Conservation (phyloP, 805 yeast genomes). For the Ogataea methanolica region DNA sequence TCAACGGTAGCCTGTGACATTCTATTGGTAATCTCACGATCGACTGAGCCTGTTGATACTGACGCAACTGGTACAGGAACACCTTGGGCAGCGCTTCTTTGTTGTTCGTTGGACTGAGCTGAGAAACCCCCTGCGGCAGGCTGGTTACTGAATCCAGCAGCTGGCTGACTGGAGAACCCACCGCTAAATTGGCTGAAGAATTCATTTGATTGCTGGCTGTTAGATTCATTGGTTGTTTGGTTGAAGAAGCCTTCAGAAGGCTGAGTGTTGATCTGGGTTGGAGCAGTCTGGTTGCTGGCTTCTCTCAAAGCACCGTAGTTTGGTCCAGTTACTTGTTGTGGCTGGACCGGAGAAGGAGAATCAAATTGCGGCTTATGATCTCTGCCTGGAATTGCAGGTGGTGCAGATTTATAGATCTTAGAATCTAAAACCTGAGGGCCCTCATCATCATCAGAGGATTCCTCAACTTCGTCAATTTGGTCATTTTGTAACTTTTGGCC, state of each 20-base stretch:
- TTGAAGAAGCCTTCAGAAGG: not conserved
- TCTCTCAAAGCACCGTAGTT: conserved; percentile 47
- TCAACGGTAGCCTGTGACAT: conserved; percentile 78
- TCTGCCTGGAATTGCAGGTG: conserved; percentile 33
- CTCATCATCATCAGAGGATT: conserved; percentile 34
- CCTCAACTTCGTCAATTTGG: conserved; percentile 20
- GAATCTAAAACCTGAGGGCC: conserved; percentile 31
- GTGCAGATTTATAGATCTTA: conserved; percentile 16
- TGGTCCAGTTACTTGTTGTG: conserved; percentile 14
- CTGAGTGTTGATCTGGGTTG: not conserved
- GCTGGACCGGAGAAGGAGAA: conserved; percentile 12
- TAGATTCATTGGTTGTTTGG: conserved; percentile 1
- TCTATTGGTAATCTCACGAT: conserved; percentile 55
- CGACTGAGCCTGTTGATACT: not conserved
- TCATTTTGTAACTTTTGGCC: conserved; percentile 63
- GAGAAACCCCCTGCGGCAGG: conserved; percentile 2
- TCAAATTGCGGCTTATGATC: conserved; percentile 32
- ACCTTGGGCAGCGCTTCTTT: conserved; percentile 36
- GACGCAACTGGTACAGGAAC: not conserved
- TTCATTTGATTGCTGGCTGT: conserved; percentile 2
- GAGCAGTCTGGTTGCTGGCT: conserved; percentile 2
- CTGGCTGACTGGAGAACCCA: conserved; percentile 4
- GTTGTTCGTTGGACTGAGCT: not conserved
- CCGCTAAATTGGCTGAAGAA: conserved; percentile 14
- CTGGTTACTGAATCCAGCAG: conserved; percentile 1